Percentiles rank a stretch among this genome's conserved stretches.
Evolutionary conservation across 2,329 filamentous ascomycete genomes (phyloP).

Genomic region (Trichoderma arundinaceum): DNA sequence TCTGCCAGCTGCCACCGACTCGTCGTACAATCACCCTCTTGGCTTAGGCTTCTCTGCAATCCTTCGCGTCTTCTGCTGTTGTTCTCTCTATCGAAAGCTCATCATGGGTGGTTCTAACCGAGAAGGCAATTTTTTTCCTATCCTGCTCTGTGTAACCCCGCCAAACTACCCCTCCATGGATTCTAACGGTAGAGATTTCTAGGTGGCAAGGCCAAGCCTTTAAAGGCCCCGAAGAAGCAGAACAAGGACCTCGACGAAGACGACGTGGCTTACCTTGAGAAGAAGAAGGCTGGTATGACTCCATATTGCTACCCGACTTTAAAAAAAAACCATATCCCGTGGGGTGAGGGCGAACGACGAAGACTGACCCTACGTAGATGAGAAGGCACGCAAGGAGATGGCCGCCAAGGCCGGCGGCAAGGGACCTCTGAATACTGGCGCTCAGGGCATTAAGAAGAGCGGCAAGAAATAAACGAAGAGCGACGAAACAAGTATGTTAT

Average conservation of each 20-base stretch:
- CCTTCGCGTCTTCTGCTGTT: background rate
- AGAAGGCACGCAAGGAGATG: slow-evolving; percentile 84
- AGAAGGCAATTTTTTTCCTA: slow-evolving; percentile 43
- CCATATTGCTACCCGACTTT: background rate
- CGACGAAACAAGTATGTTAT: slow-evolving; percentile 5
- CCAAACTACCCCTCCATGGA: slow-evolving; percentile 32
- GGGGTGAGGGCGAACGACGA: slow-evolving; percentile 12
- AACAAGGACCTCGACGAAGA: slow-evolving; percentile 85
- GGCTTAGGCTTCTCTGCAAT: background rate
- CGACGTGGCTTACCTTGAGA: slow-evolving; percentile 80
- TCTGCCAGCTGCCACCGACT: slow-evolving; percentile 24
- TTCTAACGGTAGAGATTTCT: slow-evolving; percentile 16
- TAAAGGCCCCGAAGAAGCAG: slow-evolving; percentile 89
- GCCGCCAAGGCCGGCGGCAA: slow-evolving; percentile 83
- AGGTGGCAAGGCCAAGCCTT: slow-evolving; percentile 84
- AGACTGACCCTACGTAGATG: slow-evolving; percentile 59
- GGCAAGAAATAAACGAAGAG: slow-evolving; percentile 79
- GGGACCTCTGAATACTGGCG: slow-evolving; percentile 82
- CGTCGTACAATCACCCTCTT: background rate
- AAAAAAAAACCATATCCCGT: background rate
- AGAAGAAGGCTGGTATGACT: slow-evolving; percentile 79
- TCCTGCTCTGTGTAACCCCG: slow-evolving; percentile 35
- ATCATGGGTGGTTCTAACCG: slow-evolving; percentile 50
- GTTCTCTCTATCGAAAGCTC: background rate
- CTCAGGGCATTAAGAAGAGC: slow-evolving; percentile 95